Evolutionary conservation across 2,329 filamentous ascomycete species (phyloP), one percentile per base, ranked within the genome.

Genomic region (Fusarium heterosporum): DNA sequence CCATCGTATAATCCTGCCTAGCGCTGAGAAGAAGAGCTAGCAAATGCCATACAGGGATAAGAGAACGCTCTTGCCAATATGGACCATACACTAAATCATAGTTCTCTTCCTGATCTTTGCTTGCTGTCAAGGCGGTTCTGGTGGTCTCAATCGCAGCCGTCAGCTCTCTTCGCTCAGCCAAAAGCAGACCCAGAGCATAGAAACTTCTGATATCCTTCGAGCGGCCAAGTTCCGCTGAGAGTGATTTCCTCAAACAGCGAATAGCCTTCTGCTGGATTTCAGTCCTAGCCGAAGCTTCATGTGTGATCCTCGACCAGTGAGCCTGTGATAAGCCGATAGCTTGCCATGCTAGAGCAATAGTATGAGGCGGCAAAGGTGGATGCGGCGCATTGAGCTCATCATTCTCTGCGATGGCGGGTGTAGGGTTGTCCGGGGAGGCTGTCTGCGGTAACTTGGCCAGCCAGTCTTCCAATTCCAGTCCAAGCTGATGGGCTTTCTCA

Each of bases 1-100:
- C 94, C 76, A 92, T 90, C 48, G 87, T 82, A 72, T 92, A 97
- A 65, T 97, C 93, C 68, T 97, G 91, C 66, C 92, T 89, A 2
- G 93, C 93, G 68, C 93, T 97, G 29, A 98, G 80, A 22, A 98
- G 83, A 25, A 99, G 83, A 1, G 93, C 90, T 45, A 99, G 84
- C 16, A 99, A 84, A 81, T 99, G 96, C 94, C 96, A 97, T 25
- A 97, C 79, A 4, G 94, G 90, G 25, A 98, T 89, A 32, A 90
- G 78, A 8, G 86, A 84, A 45, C 87, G 83, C 74, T 93, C 89
- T 55, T 87, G 84, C 85, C 84, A 88, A 67, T 84, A 86, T 3
- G 81, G 80, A 0, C 84, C 83, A 48, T 82, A 78, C 39, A 79
- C 76, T 6, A 82, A 72, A 41, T 79, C 78, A 42, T 83, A 81